A percentile compares a stretch with the other conserved stretches of the same genome.
Conservation (phyloP, 2,329 filamentous ascomycete genomes). For the Fusarium musae region DNA sequence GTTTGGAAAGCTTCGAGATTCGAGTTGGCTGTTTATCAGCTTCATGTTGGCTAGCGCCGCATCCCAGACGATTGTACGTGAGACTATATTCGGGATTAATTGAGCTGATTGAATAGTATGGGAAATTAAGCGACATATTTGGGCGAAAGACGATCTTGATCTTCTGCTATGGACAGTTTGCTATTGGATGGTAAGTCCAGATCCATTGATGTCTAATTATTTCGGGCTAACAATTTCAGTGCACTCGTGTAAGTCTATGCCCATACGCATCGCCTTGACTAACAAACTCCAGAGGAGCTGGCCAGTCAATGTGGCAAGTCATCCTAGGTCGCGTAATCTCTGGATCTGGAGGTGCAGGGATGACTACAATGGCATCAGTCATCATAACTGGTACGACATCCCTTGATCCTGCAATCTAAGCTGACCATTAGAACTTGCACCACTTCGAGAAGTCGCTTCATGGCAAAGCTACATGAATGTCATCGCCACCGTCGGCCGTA, state of each 20-base stretch:
- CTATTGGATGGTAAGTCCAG: conserved; percentile 51
- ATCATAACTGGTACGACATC: not conserved
- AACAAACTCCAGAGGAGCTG: conserved; percentile 48
- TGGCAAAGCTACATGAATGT: conserved; percentile 67
- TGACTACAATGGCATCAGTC: conserved; percentile 55
- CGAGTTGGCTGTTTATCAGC: conserved; percentile 54
- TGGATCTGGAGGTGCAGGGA: conserved; percentile 62
- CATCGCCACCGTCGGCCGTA: conserved; percentile 61
- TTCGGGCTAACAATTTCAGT: conserved; percentile 14
- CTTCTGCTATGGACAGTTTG: conserved; percentile 45
- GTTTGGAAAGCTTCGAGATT: conserved; percentile 65
- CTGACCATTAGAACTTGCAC: conserved; percentile 56
- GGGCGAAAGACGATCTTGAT: conserved; percentile 43
- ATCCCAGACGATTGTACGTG: conserved; percentile 40
- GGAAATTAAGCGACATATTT: conserved; percentile 47
- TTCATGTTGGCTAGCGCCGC: conserved; percentile 48
- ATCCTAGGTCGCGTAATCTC: conserved; percentile 63
- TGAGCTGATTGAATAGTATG: conserved; percentile 43
- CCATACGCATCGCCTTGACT: accelerated
- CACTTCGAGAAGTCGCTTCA: conserved; percentile 62
- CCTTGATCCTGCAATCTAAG: too few relatives aligned
- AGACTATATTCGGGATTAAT: accelerated
- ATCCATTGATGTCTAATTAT: too few relatives aligned
- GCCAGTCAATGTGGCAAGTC: conserved; percentile 59
- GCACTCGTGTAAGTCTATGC: conserved; percentile 28